Evolutionary conservation across 106 monocot species (phyloP), one percentile per base, ranked within the genome.

Genomic region (Xerophyta viscosa): DNA sequence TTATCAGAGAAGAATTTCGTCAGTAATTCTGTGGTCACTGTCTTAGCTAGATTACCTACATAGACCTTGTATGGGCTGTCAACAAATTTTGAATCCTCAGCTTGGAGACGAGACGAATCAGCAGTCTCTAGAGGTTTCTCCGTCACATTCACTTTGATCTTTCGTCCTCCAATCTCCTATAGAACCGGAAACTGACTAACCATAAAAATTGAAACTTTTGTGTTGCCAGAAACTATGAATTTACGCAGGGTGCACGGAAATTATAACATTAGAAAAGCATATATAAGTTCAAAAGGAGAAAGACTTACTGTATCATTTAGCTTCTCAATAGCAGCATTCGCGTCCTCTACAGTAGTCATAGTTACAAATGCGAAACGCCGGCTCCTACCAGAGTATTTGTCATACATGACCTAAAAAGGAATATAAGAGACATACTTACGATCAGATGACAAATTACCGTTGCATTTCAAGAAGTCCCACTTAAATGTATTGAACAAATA

Each of bases 51-150:
- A n/a, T 89, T 98, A 25, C 96, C 96, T 10, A 98, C 89, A 52
- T 89, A 98, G 56, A 86, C 96, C 54, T 98, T 98, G 72, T 89
- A 66, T 17, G 85, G 89, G 49, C 96, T 98, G 48, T 98, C 96
- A 26, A 85, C 41, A 63, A 89, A 89, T 27, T 63, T 57, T 27
- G 88, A 81, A 44, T 93, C 92, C 30, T 85, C 89, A 17, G 27
- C 42, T 74, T 89, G 85, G 25, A 60, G 55, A 30, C 76, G 41
- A n/a, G 96, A 70, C 8, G 56, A 20, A 42, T 86, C 89, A 6
- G 56, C 5, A 13, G 64, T 7, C 12, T 43, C 27, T 52, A 89
- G 65, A 22, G 89, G 89, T 51, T 86, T 98, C 54, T 98, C 89
- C 5, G 89, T 98, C 14, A 98, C 71, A 49, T 98, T 98, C n/a